A percentile compares a stretch with the other conserved stretches of the same genome.
Evolutionary conservation across 2,329 filamentous ascomycete genomes (phyloP).

Genomic region (Trichoderma afroharzianum): DNA sequence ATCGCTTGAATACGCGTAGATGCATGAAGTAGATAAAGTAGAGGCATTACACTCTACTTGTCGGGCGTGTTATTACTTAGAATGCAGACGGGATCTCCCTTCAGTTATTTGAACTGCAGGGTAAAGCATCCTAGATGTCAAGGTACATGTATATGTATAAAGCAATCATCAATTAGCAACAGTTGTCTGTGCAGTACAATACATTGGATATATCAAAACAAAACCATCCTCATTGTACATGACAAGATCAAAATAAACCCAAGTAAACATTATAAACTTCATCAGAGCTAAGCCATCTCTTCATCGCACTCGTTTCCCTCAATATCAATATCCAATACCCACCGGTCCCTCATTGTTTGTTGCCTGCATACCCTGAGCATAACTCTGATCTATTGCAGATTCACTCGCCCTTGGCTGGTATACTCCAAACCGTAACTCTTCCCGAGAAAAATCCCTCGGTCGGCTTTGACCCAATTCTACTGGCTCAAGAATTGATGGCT

Average conservation of each 20-base stretch:
- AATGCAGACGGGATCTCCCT: not conserved
- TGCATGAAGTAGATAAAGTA: not conserved
- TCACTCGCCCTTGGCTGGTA: not conserved
- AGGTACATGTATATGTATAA: too few species aligned
- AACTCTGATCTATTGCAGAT: not conserved
- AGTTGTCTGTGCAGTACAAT: not conserved
- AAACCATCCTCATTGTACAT: not conserved
- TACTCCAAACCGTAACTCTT: not conserved
- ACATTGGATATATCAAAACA: not conserved
- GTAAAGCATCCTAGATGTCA: too few species aligned
- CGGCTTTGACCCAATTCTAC: conserved; percentile 13
- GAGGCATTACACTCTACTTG: not conserved
- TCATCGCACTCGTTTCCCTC: not conserved
- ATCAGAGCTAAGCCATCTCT: not conserved
- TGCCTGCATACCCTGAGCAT: not conserved
- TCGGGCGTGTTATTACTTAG: not conserved
- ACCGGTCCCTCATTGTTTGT: conserved; percentile 14
- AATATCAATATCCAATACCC: not conserved
- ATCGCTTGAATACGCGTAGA: not conserved
- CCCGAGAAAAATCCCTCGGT: not conserved
- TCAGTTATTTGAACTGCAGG: not conserved
- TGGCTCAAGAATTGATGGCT: not conserved
- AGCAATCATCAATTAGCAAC: not conserved
- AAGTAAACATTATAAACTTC: not conserved
- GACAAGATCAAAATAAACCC: not conserved